Conservation (phyloP, 306 rosid genomes). For the Dryas drummondii region DNA sequence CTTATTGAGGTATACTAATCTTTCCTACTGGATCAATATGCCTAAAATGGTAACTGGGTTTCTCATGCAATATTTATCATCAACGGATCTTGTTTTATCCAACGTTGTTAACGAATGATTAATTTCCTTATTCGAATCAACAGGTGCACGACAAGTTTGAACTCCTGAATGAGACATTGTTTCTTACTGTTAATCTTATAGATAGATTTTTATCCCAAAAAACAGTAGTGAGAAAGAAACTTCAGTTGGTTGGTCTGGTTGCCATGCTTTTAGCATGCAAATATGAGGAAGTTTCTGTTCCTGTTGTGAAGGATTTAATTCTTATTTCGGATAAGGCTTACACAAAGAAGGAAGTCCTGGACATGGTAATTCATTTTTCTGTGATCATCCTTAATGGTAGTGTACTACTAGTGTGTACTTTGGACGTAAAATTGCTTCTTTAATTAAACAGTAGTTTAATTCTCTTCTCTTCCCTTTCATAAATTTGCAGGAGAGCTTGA, state of each 20-base stretch:
- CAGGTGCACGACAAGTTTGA: conserved; percentile 98
- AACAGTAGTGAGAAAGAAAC: conserved; percentile 76
- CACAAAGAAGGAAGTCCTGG: conserved; percentile 72
- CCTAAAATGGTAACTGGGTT: conserved; percentile 27
- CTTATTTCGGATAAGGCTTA: conserved; percentile 93
- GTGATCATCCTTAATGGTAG: neutral
- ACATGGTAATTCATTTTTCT: conserved; percentile 59
- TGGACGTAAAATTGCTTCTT: neutral
- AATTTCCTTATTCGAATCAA: conserved; percentile 21
- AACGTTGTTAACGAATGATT: neutral
- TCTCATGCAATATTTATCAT: neutral
- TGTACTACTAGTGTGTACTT: too few relatives aligned
- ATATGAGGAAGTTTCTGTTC: conserved; percentile 94
- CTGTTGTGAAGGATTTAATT: conserved; percentile 80
- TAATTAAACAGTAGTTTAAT: neutral
- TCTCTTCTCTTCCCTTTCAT: neutral
- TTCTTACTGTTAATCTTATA: conserved; percentile 72
- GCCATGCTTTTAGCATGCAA: conserved; percentile 99
- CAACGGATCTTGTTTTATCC: neutral
- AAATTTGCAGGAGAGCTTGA: conserved; percentile 70
- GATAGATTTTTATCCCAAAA: conserved; percentile 76
- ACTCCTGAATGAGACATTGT: conserved; percentile 87
- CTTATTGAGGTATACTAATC: conserved; percentile 73
- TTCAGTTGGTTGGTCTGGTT: conserved; percentile 94
- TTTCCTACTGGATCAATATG: conserved; percentile 24